Evolutionary conservation across 1,139 yeast genomes (phyloP).

Genomic region (Lodderomyces orthopsilosis): DNA sequence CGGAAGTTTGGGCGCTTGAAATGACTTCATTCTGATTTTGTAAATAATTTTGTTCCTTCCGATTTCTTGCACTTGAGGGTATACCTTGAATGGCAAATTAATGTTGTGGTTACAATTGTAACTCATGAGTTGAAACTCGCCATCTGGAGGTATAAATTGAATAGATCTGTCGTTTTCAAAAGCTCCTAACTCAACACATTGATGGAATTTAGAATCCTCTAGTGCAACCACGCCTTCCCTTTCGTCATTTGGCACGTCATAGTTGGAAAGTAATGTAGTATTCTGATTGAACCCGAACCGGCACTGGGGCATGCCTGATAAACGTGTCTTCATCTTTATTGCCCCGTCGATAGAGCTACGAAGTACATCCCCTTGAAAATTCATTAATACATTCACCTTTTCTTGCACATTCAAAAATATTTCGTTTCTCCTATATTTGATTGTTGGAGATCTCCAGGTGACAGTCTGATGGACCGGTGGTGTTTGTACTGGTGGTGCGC

Average conservation of each 20-base stretch:
- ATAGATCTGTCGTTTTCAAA: slow-evolving; percentile 79
- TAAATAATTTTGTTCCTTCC: slow-evolving; percentile 52
- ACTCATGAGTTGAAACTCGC: slow-evolving; percentile 83
- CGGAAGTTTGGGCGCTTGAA: slow-evolving; percentile 56
- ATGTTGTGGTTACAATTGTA: slow-evolving; percentile 58
- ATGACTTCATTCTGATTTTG: slow-evolving; percentile 59
- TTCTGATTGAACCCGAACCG: slow-evolving; percentile 60
- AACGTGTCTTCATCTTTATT: slow-evolving; percentile 66
- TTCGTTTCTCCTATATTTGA: slow-evolving; percentile 81
- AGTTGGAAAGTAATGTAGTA: slow-evolving; percentile 18
- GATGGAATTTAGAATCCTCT: slow-evolving; percentile 86
- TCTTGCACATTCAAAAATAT: slow-evolving; percentile 77
- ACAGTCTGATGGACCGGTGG: slow-evolving; percentile 14
- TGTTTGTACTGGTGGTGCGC: slow-evolving; percentile 5
- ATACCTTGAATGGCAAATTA: slow-evolving; percentile 68
- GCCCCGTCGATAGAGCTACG: slow-evolving; percentile 77
- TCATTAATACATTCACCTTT: slow-evolving; percentile 65
- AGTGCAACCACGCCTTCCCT: slow-evolving; percentile 48
- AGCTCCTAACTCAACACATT: slow-evolving; percentile 78
- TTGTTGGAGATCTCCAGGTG: slow-evolving; percentile 71
- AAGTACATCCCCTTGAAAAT: slow-evolving; percentile 57
- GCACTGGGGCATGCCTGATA: slow-evolving; percentile 75
- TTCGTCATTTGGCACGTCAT: slow-evolving; percentile 12
- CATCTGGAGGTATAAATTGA: slow-evolving; percentile 91
- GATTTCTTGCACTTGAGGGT: slow-evolving; percentile 58